Base-by-base conservation (phyloP, 352 stramenopile species). In the Phytophthora citrophthora region DNA sequence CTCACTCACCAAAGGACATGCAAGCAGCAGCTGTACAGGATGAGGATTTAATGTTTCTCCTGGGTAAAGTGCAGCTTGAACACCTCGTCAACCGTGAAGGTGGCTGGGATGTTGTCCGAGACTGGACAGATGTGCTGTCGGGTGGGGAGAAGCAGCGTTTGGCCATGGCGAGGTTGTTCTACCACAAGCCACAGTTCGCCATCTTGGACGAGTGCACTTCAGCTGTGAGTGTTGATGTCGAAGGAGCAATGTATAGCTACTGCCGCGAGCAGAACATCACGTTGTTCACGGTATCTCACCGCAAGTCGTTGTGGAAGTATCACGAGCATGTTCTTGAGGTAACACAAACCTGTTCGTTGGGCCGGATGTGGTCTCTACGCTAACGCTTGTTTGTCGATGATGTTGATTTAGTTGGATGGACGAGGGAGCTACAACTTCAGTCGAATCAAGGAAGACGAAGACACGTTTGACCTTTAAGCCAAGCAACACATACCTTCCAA, bases 141-240 rank as follows among this genome's bases (percentile, higher is more conserved):
- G 88, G 91, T 15, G 91, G 90, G 12, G 90, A 97, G 76, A 97
- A 97, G 72, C 90, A 97, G 79, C 86, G 90, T 18, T 70, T 97
- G 23, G 90, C 90, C 24, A 95, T 97, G 79, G 90, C 89, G 18
- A 78, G 90, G 23, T 58, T 97, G 36, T 96, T 97, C 51, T 97
- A 93, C 82, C 89, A 97, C 77, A 89, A 88, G 61, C 90, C 91
- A 12, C 83, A 95, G 66, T 97, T 96, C 71, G 89, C 90, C 41
- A 96, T 97, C 48, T 64, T 97, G 27, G 90, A 97, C 65, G 91
- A 96, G 57, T 94, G 87, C 54, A 96, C 86, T 23, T 93, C 82
- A 23, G 86, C 84, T 23, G 88, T 97, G 12, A 91, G 78, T 52
- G 81, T 94, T n/a, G 91, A 96, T 55, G 86, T 97, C 1, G 90